phyloP scores from a whole-genome alignment of 2,329 filamentous ascomycete species.

The Nothopassalora personata region DNA sequence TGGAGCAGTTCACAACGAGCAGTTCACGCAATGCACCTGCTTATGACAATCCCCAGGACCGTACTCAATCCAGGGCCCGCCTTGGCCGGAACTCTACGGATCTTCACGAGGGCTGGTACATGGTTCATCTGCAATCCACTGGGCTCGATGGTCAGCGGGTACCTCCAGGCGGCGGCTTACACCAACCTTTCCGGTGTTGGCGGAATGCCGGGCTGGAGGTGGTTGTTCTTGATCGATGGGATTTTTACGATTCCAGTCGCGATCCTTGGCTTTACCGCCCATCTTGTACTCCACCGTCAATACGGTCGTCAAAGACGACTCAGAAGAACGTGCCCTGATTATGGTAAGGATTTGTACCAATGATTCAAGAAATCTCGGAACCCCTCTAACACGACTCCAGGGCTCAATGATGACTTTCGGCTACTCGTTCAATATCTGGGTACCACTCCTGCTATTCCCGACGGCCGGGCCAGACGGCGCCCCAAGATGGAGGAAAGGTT shows the following conservation, averaged over 20 bases:
- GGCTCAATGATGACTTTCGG: slow-evolving; percentile 13
- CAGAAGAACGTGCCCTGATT: slow-evolving; percentile 9
- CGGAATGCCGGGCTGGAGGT: slow-evolving; percentile 51
- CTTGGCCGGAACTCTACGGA: no score
- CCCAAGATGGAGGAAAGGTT: slow-evolving; percentile 8
- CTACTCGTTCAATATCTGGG: slow-evolving; percentile 10
- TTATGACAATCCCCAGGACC: no score
- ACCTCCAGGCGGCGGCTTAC: slow-evolving; percentile 53
- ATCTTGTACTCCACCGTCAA: slow-evolving; percentile 11
- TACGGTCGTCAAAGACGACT: slow-evolving; percentile 8
- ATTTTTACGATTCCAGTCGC: slow-evolving; percentile 40
- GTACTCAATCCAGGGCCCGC: no score
- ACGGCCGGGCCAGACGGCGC: slow-evolving; percentile 7
- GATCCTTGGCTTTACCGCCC: slow-evolving; percentile 5
- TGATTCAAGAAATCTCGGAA: neutral
- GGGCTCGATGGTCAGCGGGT: slow-evolving; percentile 57
- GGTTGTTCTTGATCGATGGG: slow-evolving; percentile 51
- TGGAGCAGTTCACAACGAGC: no score
- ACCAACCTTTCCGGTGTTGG: slow-evolving; percentile 40
- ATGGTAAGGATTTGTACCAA: neutral
- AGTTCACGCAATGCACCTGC: no score
- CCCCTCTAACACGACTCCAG: neutral
- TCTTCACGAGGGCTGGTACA: slow-evolving; percentile 45
- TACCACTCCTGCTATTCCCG: slow-evolving; percentile 4
- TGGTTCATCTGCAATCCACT: slow-evolving; percentile 56